A percentile compares a stretch with the other conserved stretches of the same genome.
Conservation (phyloP, 306 rosid genomes). For the Quercus agrifolia region DNA sequence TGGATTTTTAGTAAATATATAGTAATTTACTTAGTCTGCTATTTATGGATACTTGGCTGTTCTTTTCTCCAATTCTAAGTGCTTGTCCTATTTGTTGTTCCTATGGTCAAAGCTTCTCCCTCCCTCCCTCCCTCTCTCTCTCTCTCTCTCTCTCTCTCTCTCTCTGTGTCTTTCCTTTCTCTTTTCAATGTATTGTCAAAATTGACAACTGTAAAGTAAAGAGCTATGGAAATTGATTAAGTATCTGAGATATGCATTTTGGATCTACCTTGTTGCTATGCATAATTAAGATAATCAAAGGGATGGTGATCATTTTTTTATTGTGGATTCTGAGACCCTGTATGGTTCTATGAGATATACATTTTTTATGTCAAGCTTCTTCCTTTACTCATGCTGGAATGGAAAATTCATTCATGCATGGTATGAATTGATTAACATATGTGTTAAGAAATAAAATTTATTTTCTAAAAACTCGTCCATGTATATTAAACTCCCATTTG, state of each 20-base stretch:
- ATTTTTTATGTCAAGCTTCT: background rate
- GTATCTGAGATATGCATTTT: background rate
- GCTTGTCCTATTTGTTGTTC: background rate
- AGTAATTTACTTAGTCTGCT: background rate
- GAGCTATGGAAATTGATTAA: background rate
- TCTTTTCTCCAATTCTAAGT: background rate
- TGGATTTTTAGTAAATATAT: background rate
- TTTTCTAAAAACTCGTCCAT: background rate
- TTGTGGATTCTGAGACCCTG: background rate
- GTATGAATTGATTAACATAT: background rate
- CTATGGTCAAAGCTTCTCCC: background rate
- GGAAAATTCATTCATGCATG: background rate
- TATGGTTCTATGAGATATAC: background rate
- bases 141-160: too few species aligned
- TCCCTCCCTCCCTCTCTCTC: too few species aligned
- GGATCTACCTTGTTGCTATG: background rate
- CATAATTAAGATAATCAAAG: background rate
- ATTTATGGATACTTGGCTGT: background rate
- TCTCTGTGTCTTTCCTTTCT: background rate
- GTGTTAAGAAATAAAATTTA: background rate
- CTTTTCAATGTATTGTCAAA: background rate
- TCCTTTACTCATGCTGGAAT: background rate
- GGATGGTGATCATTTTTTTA: background rate
- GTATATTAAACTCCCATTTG: background rate
- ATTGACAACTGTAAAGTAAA: background rate